phyloP scores from a whole-genome alignment of 140 eudicot genomes.

The Artemisia princeps region DNA sequence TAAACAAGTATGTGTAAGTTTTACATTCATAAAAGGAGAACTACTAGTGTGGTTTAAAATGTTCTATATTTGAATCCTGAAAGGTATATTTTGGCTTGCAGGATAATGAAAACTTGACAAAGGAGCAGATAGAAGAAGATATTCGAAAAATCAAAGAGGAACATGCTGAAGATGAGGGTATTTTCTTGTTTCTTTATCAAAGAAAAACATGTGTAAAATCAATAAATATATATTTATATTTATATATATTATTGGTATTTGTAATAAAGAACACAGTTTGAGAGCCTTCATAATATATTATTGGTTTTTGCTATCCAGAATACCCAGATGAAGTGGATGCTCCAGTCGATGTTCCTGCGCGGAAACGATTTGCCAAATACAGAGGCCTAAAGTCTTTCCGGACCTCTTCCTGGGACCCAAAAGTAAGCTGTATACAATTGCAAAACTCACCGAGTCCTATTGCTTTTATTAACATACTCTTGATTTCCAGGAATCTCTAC shows the following conservation, averaged over 20 bases:
- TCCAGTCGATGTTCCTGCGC: conserved; percentile 80
- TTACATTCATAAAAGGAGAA: too few relatives aligned
- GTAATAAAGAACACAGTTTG: background rate
- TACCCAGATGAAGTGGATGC: conserved; percentile 95
- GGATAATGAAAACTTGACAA: conserved; percentile 82
- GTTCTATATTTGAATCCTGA: background rate
- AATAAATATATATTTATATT: background rate
- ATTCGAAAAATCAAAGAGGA: conserved; percentile 74
- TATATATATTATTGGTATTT: too few relatives aligned
- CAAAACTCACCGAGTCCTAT: background rate
- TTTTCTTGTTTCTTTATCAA: conserved; percentile 9
- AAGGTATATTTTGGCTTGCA: conserved; percentile 26
- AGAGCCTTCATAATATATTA: background rate
- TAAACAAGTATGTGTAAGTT: too few relatives aligned
- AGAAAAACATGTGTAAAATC: background rate
- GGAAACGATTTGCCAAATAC: conserved; percentile 88
- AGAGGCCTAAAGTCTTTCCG: conserved; percentile 88
- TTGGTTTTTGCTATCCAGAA: conserved; percentile 39
- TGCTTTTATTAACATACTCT: background rate
- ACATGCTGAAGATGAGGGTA: conserved; percentile 98
- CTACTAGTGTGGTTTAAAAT: background rate
- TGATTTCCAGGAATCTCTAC: conserved; percentile 67
- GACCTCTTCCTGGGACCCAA: conserved; percentile 93
- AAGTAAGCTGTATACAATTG: conserved; percentile 32
- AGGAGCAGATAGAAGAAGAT: conserved; percentile 93